Conservation (phyloP, 169 alveolate species). For the Cyclospora cayetanensis region DNA sequence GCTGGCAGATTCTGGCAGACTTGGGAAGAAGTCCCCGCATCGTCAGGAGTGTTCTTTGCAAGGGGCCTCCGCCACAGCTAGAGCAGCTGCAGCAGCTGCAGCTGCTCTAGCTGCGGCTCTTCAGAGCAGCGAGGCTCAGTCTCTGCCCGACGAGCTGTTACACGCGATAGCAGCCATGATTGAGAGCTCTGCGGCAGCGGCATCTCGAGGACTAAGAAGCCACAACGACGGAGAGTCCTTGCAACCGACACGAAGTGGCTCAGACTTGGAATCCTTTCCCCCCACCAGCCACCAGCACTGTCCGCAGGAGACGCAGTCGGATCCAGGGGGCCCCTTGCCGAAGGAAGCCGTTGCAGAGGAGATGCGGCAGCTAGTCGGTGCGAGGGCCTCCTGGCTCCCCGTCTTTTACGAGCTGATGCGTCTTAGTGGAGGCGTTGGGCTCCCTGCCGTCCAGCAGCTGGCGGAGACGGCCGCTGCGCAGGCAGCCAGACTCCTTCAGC, state of each 20-base stretch:
- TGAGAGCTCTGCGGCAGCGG: slow-evolving; percentile 52
- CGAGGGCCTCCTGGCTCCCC: slow-evolving; percentile 31
- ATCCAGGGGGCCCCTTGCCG: too few relatives aligned
- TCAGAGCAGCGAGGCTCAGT: slow-evolving; percentile 31
- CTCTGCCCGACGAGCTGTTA: slow-evolving; percentile 4
- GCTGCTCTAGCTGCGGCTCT: slow-evolving; percentile 42
- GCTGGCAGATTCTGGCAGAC: background rate
- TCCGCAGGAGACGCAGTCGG: too few relatives aligned
- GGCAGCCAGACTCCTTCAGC: slow-evolving; percentile 11
- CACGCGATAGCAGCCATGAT: slow-evolving; percentile 27
- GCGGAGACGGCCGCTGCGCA: slow-evolving; percentile 41
- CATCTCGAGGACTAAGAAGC: background rate
- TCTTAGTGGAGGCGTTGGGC: slow-evolving; percentile 36
- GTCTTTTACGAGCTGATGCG: slow-evolving; percentile 23
- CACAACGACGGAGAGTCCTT: too few relatives aligned
- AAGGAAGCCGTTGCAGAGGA: background rate
- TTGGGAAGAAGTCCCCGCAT: background rate
- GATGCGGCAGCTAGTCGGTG: slow-evolving; percentile 43
- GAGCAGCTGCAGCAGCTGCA: background rate
- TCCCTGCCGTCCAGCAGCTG: slow-evolving; percentile 55
- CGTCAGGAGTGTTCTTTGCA: background rate
- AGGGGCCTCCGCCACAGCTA: background rate
- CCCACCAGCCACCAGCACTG: too few relatives aligned
- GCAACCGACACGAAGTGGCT: too few relatives aligned
- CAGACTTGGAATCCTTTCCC: too few relatives aligned